These are phyloP conservation scores for Adiantum capillusveneris DNA, from an alignment of 75 land plant genomes.

Conservation along the genomic window DNA sequence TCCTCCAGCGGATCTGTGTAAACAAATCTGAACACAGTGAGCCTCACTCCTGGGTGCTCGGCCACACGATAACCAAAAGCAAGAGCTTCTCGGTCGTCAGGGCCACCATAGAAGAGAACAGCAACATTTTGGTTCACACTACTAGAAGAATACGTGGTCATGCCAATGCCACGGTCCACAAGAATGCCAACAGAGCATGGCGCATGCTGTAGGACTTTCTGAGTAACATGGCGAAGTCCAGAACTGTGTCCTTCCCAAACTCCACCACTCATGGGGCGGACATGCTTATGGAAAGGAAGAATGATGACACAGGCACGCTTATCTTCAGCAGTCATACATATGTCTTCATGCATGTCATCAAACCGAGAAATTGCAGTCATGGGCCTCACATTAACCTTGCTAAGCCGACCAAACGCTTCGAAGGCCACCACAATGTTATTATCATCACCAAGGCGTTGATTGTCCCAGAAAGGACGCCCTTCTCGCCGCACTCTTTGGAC, in stretches of 20 bases:
- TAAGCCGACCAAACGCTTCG: constrained; percentile 52
- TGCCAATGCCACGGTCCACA: constrained; percentile 48
- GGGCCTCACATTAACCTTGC: constrained; percentile 54
- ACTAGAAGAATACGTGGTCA: constrained; percentile 26
- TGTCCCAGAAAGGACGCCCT: constrained; percentile 46
- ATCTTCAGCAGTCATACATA: constrained; percentile 52
- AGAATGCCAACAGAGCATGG: constrained; percentile 68
- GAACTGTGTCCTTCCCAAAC: constrained; percentile 32
- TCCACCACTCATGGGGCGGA: background rate
- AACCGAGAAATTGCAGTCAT: constrained; percentile 65
- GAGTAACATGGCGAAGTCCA: constrained; percentile 37
- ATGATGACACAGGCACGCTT: constrained; percentile 52
- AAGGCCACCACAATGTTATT: constrained; percentile 63
- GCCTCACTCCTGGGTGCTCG: constrained; percentile 60
- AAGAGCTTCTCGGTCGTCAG: constrained; percentile 66
- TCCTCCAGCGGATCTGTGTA: background rate
- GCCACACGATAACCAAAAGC: constrained; percentile 57
- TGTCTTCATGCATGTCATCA: constrained; percentile 74
- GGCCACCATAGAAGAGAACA: constrained; percentile 63
- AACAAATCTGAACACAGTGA: constrained; percentile 43
- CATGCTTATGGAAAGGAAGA: constrained; percentile 69
- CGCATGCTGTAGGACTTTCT: constrained; percentile 37
- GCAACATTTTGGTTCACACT: constrained; percentile 31
- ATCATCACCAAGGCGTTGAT: background rate
- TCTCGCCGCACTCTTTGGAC: constrained; percentile 50